Evolutionary conservation across 768 basidiomycete species (phyloP).

Genomic region (Tricholoma matsutake): DNA sequence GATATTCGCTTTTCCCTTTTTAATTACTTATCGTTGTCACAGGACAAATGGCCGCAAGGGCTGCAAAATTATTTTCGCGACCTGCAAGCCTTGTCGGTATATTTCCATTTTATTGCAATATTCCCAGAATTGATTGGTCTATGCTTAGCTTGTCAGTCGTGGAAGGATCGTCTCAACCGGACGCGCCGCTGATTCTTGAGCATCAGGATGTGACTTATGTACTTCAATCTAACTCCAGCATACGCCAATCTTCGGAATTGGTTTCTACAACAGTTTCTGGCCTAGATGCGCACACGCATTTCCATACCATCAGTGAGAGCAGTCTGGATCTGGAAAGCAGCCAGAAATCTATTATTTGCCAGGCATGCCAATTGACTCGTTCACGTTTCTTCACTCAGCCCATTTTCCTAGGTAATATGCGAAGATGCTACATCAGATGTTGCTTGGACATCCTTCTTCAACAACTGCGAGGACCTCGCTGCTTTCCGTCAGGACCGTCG

Average conservation of each 20-base stretch:
- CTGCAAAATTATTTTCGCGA: constrained; percentile 39
- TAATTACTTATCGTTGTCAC: constrained; percentile 25
- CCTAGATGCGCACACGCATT: constrained; percentile 3
- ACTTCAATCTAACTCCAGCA: constrained; percentile 43
- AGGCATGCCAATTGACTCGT: constrained; percentile 38
- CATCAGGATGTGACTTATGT: constrained; percentile 39
- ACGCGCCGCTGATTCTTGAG: constrained; percentile 42
- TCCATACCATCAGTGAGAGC: constrained; percentile 41
- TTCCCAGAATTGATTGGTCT: constrained; percentile 1
- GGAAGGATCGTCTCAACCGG: constrained; percentile 34
- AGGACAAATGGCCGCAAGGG: constrained; percentile 35
- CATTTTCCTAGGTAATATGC: constrained; percentile 41
- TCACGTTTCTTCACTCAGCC: constrained; percentile 1
- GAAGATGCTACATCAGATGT: constrained; percentile 32
- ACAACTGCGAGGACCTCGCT: constrained; percentile 37
- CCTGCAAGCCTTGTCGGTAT: constrained; percentile 43
- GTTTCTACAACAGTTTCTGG: constrained; percentile 7
- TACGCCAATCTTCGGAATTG: constrained; percentile 41
- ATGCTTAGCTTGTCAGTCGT: constrained; percentile 32
- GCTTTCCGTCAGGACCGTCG: constrained; percentile 5
- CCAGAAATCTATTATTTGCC: constrained; percentile 47
- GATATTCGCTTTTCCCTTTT: constrained; percentile 52
- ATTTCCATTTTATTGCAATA: not conserved
- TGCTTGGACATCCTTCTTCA: constrained; percentile 41
- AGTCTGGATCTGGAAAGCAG: constrained; percentile 52